A percentile compares a stretch with the other conserved stretches of the same genome.
phyloP scores from a whole-genome alignment of 768 basidiomycete genomes.

The Tricholomella constricta region DNA sequence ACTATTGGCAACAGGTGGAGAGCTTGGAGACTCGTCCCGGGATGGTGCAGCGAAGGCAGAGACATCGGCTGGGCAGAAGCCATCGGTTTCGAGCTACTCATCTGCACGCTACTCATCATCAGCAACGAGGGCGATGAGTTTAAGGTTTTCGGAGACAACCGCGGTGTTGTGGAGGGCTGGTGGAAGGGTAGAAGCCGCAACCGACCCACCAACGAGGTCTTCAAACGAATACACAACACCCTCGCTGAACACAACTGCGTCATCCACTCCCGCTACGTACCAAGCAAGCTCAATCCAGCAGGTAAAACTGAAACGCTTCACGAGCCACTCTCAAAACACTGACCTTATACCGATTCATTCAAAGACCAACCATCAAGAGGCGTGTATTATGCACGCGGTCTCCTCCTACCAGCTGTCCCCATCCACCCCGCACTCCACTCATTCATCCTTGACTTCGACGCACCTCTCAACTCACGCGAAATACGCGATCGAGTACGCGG shows the following conservation, averaged over 20 bases:
- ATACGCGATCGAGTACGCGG: too few species aligned
- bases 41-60: constrained; percentile 29
- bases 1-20: constrained; percentile 29
- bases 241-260: neutral
- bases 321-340: too few species aligned
- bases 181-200: constrained; percentile 39
- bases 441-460: neutral
- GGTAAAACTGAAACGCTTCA: too few species aligned
- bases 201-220: constrained; percentile 27
- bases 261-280: constrained; percentile 27
- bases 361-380: constrained; percentile 42
- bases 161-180: constrained; percentile 44
- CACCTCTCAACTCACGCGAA: too few species aligned
- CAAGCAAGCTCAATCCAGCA: constrained; percentile 30
- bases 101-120: constrained; percentile 19
- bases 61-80: constrained; percentile 52
- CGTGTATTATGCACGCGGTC: neutral
- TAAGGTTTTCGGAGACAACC: constrained; percentile 39
- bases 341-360: too few species aligned
- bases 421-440: neutral
- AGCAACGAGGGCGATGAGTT: constrained; percentile 6
- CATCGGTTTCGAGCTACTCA: constrained; percentile 39
- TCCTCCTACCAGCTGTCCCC: constrained; percentile 17
- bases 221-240: constrained; percentile 21
- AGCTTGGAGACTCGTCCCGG: constrained; percentile 34